Conservation (phyloP, 2,329 filamentous ascomycete species). For the Didymella pomorum region DNA sequence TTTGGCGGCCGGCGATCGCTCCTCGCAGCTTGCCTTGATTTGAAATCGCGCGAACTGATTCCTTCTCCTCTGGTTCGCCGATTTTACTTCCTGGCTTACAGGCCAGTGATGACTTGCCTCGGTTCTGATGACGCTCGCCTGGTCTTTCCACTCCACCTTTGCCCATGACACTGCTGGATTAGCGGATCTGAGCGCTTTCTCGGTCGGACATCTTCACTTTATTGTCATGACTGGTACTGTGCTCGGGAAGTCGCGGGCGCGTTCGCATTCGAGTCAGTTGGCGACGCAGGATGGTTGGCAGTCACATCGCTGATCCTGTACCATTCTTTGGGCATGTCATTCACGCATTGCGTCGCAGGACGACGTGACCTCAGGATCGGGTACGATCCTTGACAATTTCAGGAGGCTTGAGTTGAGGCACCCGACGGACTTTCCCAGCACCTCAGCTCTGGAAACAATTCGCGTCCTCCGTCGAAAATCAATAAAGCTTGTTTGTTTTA, state of each 20-base stretch:
- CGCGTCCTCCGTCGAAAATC: conserved; percentile 30
- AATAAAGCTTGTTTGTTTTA: conserved; percentile 43
- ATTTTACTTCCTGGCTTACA: conserved; percentile 19
- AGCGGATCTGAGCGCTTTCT: conserved; percentile 22
- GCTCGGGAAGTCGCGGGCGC: conserved; percentile 11
- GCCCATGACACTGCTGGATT: conserved; percentile 18
- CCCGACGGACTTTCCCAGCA: conserved; percentile 25
- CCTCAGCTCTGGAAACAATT: conserved; percentile 26
- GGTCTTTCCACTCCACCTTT: conserved; percentile 21
- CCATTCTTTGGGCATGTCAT: background rate
- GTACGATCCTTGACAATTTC: conserved; percentile 20
- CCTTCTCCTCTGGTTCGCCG: conserved; percentile 16
- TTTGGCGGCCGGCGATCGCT: conserved; percentile 32
- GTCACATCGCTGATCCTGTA: background rate
- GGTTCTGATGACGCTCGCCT: conserved; percentile 25
- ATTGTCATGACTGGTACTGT: conserved; percentile 13
- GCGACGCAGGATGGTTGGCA: conserved; percentile 2
- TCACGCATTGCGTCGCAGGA: conserved; percentile 7
- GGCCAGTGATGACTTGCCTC: conserved; percentile 27
- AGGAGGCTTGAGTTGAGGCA: conserved; percentile 12
- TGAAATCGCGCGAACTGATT: conserved; percentile 27
- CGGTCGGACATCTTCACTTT: conserved; percentile 20
- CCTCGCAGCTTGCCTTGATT: conserved; percentile 27
- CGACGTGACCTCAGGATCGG: conserved; percentile 10
- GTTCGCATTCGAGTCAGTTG: conserved; percentile 13